Conservation (phyloP, 1,284 basidiomycete genomes). For the Ganoderma resinaceum region DNA sequence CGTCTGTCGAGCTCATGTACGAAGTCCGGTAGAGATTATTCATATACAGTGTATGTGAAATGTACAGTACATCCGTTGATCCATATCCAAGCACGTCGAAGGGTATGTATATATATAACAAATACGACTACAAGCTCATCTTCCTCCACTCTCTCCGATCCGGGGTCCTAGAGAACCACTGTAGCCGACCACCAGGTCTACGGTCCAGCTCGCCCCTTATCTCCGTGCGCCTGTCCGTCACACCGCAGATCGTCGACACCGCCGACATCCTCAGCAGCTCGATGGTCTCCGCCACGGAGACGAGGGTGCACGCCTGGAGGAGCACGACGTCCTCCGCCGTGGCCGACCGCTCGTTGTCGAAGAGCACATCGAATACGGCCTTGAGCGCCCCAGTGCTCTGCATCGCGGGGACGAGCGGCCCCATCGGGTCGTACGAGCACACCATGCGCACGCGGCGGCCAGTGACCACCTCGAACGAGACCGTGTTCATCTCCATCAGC, state of each 20-base stretch:
- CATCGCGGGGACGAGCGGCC: background rate
- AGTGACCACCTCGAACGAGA: background rate
- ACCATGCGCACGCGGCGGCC: background rate
- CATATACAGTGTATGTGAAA: background rate
- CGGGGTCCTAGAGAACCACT: background rate
- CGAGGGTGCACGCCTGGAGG: background rate
- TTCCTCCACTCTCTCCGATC: background rate
- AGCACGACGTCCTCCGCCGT: background rate
- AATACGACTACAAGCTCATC: background rate
- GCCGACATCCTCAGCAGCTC: background rate
- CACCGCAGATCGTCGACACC: background rate
- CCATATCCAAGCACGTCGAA: background rate
- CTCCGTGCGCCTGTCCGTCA: background rate
- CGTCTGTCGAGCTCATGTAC: constrained; percentile 16
- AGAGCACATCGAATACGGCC: background rate
- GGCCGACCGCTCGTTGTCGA: background rate
- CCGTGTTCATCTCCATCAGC: background rate
- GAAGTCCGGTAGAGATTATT: constrained; percentile 14
- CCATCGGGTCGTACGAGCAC: background rate
- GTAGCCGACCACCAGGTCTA: background rate
- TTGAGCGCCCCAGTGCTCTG: background rate
- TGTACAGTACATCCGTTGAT: background rate
- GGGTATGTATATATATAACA: background rate
- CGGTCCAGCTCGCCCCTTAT: background rate
- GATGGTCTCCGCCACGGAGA: background rate